Base-by-base conservation (phyloP, 2,329 filamentous ascomycete species). In the Stachybotrys chlorohalonatus region DNA sequence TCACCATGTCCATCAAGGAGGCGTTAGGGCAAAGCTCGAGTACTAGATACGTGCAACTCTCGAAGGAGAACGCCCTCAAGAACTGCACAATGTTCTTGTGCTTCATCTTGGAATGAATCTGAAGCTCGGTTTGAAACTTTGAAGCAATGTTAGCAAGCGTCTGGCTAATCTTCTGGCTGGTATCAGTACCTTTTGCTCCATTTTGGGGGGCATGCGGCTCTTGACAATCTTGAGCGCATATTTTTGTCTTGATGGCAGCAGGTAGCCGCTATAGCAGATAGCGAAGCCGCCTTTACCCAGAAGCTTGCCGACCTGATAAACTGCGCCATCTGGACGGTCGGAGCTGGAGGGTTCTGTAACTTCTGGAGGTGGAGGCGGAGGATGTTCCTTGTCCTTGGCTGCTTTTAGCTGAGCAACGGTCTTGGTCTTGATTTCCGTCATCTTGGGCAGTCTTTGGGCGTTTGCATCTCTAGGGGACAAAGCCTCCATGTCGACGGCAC, bases 91-190 rank as follows among this genome's bases (percentile, higher is more conserved):
- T 93, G 69, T 96, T 96, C 53, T 89, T 88, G 67, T 99, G 94
- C 55, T 86, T 85, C 84, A 99, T 93, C 69, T 97, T 99, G 48
- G 94, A 96, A 73, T 99, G 94, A 57, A 99, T 96, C 72, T 97
- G 93, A 7, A 99, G 82, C 71, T 99, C 94, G 24, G 83, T 83
- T 83, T 86, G 83, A 63, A 87, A 86, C 82, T 85, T 50, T 16
- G 51, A 47, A 1, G 13, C 16, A 11, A 8, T 7, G 60, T 68
- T 53, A 67, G 59, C 49, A 32, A 16, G 46, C 11, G 32, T 31
- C 7, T 6, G 7, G n/a, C 31, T 2, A 3, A 17, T 48, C 8
- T 32, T 13, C 8, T 24, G 31, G 4, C 7, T 17, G n/a, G n/a
- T 16, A 17, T 30, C 59, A 70, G 52, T 57, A 90, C 88, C 84